Percentiles rank a stretch among this genome's conserved stretches.
phyloP scores from a whole-genome alignment of 441 rosid species.

The Euphorbia celastroides region DNA sequence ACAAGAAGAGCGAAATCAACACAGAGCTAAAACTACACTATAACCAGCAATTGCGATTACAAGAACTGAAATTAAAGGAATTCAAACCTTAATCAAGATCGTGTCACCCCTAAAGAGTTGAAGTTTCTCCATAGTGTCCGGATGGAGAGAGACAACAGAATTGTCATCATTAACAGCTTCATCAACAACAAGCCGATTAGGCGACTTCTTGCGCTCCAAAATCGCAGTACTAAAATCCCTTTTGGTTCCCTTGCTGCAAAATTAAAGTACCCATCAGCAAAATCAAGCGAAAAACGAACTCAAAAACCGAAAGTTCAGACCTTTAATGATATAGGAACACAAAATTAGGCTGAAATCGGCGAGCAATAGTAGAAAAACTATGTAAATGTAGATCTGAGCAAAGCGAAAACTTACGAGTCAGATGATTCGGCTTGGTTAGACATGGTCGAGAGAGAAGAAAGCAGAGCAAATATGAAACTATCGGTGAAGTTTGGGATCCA shows the following conservation, averaged over 20 bases:
- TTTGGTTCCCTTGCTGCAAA: constrained; percentile 61
- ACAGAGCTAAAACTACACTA: not conserved
- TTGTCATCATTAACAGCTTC: constrained; percentile 86
- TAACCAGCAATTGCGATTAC: constrained; percentile 39
- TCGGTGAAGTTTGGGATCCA: not conserved
- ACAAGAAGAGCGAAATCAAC: not conserved
- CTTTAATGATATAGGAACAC: too few species aligned
- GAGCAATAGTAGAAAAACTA: not conserved
- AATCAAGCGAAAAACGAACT: not conserved
- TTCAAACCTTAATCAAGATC: constrained; percentile 66
- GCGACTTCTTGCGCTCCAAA: constrained; percentile 82
- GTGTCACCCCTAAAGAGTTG: constrained; percentile 93
- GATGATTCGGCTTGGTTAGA: constrained; percentile 74
- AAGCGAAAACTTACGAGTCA: constrained; percentile 51
- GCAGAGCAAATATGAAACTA: not conserved
- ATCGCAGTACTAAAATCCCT: constrained; percentile 88
- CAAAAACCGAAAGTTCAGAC: not conserved
- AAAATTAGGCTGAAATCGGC: constrained; percentile 1
- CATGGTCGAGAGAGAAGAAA: constrained; percentile 37
- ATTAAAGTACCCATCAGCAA: constrained; percentile 11
- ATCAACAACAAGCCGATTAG: constrained; percentile 79
- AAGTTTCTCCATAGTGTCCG: constrained; percentile 91
- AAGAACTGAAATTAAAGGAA: constrained; percentile 1
- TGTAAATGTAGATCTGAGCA: constrained; percentile 33
- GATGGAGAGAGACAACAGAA: constrained; percentile 77